phyloP scores from a whole-genome alignment of 164 flowering plant genomes.

The Tetracentron sinense region DNA sequence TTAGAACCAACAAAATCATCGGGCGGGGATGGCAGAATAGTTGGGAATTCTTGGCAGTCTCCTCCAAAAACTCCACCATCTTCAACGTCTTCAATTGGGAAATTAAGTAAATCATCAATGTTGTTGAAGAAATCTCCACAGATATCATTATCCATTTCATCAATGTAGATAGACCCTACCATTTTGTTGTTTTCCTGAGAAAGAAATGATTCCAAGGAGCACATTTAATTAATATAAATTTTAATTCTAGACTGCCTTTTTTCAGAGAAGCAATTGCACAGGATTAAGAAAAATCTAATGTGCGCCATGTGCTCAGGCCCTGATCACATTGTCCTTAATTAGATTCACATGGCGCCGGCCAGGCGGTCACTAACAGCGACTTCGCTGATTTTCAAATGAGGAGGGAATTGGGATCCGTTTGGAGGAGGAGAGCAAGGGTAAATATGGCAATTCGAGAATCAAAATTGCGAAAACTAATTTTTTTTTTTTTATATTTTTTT shows the following conservation, averaged over 20 bases:
- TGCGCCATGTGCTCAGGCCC: constrained; percentile 3
- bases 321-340: not conserved
- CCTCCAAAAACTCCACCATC: constrained; percentile 6
- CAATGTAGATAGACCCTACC: constrained; percentile 40
- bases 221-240: no score
- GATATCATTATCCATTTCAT: constrained; percentile 40
- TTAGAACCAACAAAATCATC: constrained; percentile 27
- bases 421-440: no score
- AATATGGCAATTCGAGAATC: no score
- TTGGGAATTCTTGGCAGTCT: not conserved
- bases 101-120: constrained; percentile 72
- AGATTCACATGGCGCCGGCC: no score
- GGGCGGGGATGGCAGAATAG: constrained; percentile 13
- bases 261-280: not conserved
- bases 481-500: no score
- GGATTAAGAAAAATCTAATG: not conserved
- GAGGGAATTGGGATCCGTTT: no score
- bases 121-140: constrained; percentile 74
- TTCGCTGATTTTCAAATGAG: no score
- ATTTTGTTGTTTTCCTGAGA: constrained; percentile 24
- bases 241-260: no score
- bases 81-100: constrained; percentile 49
- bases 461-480: no score
- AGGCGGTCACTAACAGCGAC: no score
- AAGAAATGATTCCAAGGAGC: not conserved